Evolutionary conservation across 1,284 basidiomycete genomes (phyloP), one percentile per base, ranked within the genome.

Genomic region (Leccinum cinnamomeum): DNA sequence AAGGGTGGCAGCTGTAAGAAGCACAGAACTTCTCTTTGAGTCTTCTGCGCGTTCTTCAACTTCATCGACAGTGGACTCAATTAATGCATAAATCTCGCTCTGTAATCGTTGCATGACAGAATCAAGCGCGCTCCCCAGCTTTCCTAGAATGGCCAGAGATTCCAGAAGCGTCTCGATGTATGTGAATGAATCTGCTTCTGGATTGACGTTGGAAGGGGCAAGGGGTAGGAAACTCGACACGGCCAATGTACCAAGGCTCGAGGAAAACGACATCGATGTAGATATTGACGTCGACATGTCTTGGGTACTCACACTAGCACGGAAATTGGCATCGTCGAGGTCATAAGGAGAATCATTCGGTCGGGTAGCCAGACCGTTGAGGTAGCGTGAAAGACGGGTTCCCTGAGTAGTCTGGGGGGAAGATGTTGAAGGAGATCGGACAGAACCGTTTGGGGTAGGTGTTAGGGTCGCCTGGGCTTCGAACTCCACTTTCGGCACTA

Each of bases 121-220:
- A 70, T 99, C 97, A 30, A 99, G 79, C 5, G 89, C 94, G 57
- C 82, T 85, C 3, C 94, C 93, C 1, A 99, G 82, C 74, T 93
- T 93, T 14, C 96, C 97, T 7, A 99, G 81, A 3, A 94, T 89
- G 10, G 95, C 91, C 10, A 99, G 82, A 10, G 95, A 92, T 75
- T 99, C 97, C 20, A 99, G 81, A 2, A 99, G 81, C 18, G 89
- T 94, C 77, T 99, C 97, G 67, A 99, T 90, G 75, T 98, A 99
- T 5, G 87, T 78, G 77, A 98, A 99, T 1, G 94, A 95, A 75
- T 99, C 94, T 18, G 87, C 82, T 77, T 99, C 97, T 0, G 95
- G 94, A 70, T 96, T 97, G 61, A 75, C 67, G 54, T 63, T 65
- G 65, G 65, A 58, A 12, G 69, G 60, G 3, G 68, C 63, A 35